Conservation (phyloP, 75 land plant species). For the Adiantum capillusveneris region DNA sequence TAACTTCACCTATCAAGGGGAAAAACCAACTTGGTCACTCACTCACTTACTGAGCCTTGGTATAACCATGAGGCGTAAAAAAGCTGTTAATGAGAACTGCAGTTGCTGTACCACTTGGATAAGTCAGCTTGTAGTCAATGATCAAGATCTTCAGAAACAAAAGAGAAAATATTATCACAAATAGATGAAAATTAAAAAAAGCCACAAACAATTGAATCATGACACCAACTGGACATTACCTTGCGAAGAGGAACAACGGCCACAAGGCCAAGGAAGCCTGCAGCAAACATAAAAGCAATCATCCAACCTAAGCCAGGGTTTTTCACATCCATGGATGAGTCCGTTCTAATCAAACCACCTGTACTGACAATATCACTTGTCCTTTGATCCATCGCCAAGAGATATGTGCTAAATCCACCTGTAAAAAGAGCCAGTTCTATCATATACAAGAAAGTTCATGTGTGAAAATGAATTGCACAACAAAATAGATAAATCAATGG, state of each 20-base stretch:
- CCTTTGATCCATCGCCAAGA: slow-evolving; percentile 41
- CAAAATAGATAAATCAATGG: no score
- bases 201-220: neutral
- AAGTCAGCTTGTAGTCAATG: slow-evolving; percentile 48
- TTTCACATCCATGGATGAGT: slow-evolving; percentile 30
- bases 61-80: slow-evolving; percentile 42
- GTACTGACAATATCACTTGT: slow-evolving; percentile 41
- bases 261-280: slow-evolving; percentile 66
- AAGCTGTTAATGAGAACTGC: slow-evolving; percentile 53
- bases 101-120: slow-evolving; percentile 61
- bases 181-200: neutral
- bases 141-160: slow-evolving; percentile 25
- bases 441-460: no score
- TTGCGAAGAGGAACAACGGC: slow-evolving; percentile 60
- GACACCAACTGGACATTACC: slow-evolving; percentile 21
- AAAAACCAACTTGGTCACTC: no score
- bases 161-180: neutral
- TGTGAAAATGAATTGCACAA: no score
- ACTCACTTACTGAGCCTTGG: slow-evolving; percentile 30
- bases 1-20: no score
- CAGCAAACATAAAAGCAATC: slow-evolving; percentile 49
- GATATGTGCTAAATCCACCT: slow-evolving; percentile 54
- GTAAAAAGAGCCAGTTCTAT: no score
- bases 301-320: slow-evolving; percentile 51
- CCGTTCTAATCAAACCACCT: slow-evolving; percentile 26